Conservation (phyloP, 805 yeast species). For the Cyberlindnera euphorbiiphila region DNA sequence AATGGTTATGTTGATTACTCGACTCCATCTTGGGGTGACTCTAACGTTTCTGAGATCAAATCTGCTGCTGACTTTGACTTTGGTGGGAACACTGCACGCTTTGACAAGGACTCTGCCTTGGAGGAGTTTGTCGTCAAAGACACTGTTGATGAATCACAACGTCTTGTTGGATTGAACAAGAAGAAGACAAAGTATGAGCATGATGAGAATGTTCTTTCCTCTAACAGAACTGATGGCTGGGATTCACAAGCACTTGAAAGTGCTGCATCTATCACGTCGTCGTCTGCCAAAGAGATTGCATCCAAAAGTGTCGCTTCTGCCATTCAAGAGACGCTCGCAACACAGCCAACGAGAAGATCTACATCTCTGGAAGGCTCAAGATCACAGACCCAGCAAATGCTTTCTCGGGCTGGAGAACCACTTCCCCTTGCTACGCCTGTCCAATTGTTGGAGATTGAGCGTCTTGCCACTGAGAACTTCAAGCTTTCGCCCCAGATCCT, state of each 20-base stretch:
- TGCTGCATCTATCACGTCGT: constrained; percentile 10
- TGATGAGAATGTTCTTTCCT: constrained; percentile 61
- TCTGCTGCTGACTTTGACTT: constrained; percentile 74
- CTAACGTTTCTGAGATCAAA: constrained; percentile 44
- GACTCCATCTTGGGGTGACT: constrained; percentile 42
- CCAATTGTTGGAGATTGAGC: constrained; percentile 74
- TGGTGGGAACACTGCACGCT: constrained; percentile 72
- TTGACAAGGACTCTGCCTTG: constrained; percentile 77
- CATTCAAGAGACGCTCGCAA: constrained; percentile 1
- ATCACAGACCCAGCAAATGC: constrained; percentile 7
- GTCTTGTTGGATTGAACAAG: constrained; percentile 76
- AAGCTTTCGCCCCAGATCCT: constrained; percentile 43
- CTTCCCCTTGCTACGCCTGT: constrained; percentile 70
- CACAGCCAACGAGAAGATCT: constrained; percentile 10
- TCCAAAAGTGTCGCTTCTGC: constrained; percentile 10
- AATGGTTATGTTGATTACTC: constrained; percentile 1
- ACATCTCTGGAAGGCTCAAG: constrained; percentile 10
- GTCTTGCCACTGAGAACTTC: constrained; percentile 50
- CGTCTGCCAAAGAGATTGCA: constrained; percentile 10
- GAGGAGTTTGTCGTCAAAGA: constrained; percentile 70
- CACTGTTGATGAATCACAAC: constrained; percentile 49
- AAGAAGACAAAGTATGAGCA: constrained; percentile 51
- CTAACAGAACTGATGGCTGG: constrained; percentile 18
- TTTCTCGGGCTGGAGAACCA: constrained; percentile 21
- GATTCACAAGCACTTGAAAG: constrained; percentile 10